A percentile compares a stretch with the other conserved stretches of the same genome.
Conservation (phyloP, 352 stramenopile genomes). For the Globisporangium polare region DNA sequence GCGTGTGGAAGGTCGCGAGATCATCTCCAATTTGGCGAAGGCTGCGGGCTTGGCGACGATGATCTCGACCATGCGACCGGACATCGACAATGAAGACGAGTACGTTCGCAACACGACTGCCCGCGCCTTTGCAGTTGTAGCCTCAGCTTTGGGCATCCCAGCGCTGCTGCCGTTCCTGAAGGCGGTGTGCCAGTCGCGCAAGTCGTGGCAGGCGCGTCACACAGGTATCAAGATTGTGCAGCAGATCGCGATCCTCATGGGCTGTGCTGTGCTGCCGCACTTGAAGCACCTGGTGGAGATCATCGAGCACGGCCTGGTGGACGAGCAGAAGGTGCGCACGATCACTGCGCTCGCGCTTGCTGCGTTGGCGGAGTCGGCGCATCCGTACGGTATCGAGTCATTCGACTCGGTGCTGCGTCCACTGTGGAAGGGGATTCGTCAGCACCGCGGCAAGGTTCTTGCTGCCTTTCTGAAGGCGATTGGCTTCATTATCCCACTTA, state of each 20-base stretch:
- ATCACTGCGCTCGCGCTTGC: slow-evolving; percentile 98
- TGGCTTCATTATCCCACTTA: slow-evolving; percentile 99
- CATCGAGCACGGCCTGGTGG: slow-evolving; percentile 96
- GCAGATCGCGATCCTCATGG: slow-evolving; percentile 99
- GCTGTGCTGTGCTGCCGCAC: slow-evolving; percentile 97
- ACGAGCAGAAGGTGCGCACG: slow-evolving; percentile 98
- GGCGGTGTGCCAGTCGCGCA: slow-evolving; percentile 97
- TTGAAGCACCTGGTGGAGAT: slow-evolving; percentile 98
- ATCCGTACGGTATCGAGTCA: slow-evolving; percentile 99
- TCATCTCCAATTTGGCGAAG: slow-evolving; percentile 99
- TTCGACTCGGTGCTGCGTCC: slow-evolving; percentile 98
- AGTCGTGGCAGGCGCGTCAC: slow-evolving; percentile 98
- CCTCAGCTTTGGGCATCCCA: slow-evolving; percentile 96
- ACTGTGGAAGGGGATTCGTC: slow-evolving; percentile 97
- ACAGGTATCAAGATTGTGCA: slow-evolving; percentile 99
- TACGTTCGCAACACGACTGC: slow-evolving; percentile 99
- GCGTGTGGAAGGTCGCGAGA: slow-evolving; percentile 97
- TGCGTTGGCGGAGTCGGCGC: slow-evolving; percentile 95
- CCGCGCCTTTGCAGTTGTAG: slow-evolving; percentile 98
- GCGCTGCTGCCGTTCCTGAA: slow-evolving; percentile 98
- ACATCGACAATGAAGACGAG: slow-evolving; percentile 99
- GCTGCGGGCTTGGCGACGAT: slow-evolving; percentile 98
- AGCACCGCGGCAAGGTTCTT: slow-evolving; percentile 97
- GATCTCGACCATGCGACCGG: slow-evolving; percentile 99
- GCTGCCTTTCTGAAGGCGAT: slow-evolving; percentile 99